A percentile compares a stretch with the other conserved stretches of the same genome.
phyloP scores from a whole-genome alignment of 179 eudicot genomes.

The Beta corolliflora region DNA sequence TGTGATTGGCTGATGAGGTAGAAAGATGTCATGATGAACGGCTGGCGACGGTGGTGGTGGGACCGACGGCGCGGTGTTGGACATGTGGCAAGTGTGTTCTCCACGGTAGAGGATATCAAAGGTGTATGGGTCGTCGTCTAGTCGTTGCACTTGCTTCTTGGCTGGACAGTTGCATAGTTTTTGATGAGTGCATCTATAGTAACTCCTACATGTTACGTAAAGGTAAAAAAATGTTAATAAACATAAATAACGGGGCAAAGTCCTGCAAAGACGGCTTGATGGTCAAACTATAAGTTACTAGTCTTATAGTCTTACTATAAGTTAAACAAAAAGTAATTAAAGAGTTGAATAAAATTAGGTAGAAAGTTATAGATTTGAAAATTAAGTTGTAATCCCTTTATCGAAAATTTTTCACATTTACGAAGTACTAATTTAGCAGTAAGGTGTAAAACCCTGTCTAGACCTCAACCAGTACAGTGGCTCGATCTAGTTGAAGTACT shows the following conservation, averaged over 20 bases:
- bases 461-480: too few species aligned
- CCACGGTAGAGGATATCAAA: conserved; percentile 63
- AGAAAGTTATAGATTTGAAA: too few species aligned
- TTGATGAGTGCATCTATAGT: conserved; percentile 87
- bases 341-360: too few species aligned
- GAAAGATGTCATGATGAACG: conserved; percentile 7
- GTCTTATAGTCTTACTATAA: too few species aligned
- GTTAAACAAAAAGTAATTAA: too few species aligned
- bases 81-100: conserved; percentile 72
- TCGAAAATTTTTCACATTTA: too few species aligned
- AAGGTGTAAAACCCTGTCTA: too few species aligned
- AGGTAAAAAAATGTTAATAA: background rate
- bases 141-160: conserved; percentile 86
- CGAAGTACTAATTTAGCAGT: too few species aligned
- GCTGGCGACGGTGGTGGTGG: conserved; percentile 31
- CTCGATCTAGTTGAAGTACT: too few species aligned
- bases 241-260: background rate
- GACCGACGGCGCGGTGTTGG: conserved; percentile 63
- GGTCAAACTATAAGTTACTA: too few species aligned
- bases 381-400: too few species aligned
- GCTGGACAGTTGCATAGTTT: conserved; percentile 70
- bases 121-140: conserved; percentile 61
- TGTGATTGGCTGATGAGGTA: conserved; percentile 15
- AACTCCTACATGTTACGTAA: conserved; percentile 42
- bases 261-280: too few species aligned